These are phyloP conservation scores for Didymella pomorum DNA, from an alignment of 2,329 filamentous ascomycete genomes.

Conservation along the genomic window DNA sequence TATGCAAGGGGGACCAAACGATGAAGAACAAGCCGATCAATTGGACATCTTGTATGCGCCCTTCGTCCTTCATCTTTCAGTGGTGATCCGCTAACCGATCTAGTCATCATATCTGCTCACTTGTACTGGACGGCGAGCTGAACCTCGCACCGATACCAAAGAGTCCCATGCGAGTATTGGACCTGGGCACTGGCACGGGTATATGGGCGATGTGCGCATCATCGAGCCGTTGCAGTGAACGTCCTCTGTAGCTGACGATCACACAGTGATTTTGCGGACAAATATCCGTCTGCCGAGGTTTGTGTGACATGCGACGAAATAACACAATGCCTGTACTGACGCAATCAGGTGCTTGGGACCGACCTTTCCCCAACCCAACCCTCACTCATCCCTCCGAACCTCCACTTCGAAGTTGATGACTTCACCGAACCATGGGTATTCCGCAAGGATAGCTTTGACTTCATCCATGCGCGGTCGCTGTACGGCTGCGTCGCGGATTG, in stretches of 20 bases:
- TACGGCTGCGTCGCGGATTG: conserved; percentile 35
- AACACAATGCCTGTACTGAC: conserved; percentile 24
- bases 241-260: conserved; percentile 1
- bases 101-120: conserved; percentile 39
- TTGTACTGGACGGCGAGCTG: conserved; percentile 37
- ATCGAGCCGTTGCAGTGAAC: background rate
- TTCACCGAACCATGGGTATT: conserved; percentile 43
- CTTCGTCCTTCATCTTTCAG: background rate
- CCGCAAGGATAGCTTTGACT: conserved; percentile 33
- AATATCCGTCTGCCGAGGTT: conserved; percentile 46
- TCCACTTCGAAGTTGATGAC: conserved; percentile 46
- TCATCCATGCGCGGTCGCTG: conserved; percentile 32
- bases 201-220: conserved; percentile 52
- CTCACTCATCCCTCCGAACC: conserved; percentile 43
- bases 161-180: conserved; percentile 47
- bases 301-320: background rate
- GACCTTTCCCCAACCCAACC: conserved; percentile 51
- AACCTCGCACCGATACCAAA: conserved; percentile 32
- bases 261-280: conserved; percentile 50
- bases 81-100: background rate
- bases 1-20: conserved; percentile 41
- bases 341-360: conserved; percentile 41
- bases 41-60: conserved; percentile 49
- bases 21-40: conserved; percentile 49
- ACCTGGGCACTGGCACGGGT: conserved; percentile 54